Evolutionary conservation across 176 grass and related monocot species (phyloP), one percentile per base, ranked within the genome.

Genomic region (Carex scoparia): DNA sequence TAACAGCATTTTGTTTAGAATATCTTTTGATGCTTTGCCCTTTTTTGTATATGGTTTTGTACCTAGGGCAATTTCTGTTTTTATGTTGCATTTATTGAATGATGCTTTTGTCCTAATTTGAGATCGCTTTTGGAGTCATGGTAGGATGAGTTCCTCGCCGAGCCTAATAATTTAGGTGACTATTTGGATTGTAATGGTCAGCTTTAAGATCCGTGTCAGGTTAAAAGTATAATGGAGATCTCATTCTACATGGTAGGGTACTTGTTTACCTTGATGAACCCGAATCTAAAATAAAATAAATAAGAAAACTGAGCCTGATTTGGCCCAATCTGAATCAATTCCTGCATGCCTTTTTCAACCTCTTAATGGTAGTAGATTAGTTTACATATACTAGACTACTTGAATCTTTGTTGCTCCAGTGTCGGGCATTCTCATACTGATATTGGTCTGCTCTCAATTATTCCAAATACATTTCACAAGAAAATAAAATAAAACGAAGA

Each of bases 1-100:
- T 62, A 81, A 81, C 79, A 81, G 48, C 14, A 67, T 53, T 55
- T 83, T 83, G 69, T 55, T 83, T 83, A 67, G 15, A 69, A 33
- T 67, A 58, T 79, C 74, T 79, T 58, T 53, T 53, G 1, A 54
- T 64, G 23, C 35, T 16, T 83, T 67, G 63, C 61, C 49, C 46
- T 0, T 32, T 67, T 68, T 83, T 83, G 81, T 83, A 83, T 69
- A 83, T 83, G 15, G 23, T 69, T 57, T 40, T 57, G 49, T 35
- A 46, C 69, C 38, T 23, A 8, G 49, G 74, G 74, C 53, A 35
- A 8, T 58, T 69, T 79, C 74, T 31, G 51, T 5, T 35, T 79
- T 79, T 7, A 79, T 79, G 74, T 58, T 79, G 74, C 28, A 79
- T 79, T 79, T 30, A 58, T 79, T 79, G 53, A 58, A 58, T 58